These are phyloP conservation scores for Alternaria angustiovoidea DNA, from an alignment of 2,329 filamentous ascomycete species.

Conservation along the genomic window DNA sequence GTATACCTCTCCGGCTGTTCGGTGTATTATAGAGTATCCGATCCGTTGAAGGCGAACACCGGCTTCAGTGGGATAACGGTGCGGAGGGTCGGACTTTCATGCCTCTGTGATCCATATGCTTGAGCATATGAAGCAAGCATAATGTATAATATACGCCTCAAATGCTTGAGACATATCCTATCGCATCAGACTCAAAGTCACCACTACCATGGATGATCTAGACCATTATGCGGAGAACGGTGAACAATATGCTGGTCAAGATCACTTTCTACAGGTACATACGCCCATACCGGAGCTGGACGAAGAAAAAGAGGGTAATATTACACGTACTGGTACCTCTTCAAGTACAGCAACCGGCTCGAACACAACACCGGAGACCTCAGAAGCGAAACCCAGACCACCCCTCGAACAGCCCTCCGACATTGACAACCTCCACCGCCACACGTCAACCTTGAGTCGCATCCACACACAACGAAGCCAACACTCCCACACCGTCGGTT, in stretches of 20 bases:
- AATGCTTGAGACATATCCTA: too few species aligned
- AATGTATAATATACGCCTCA: too few species aligned
- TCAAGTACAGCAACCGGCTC: conserved; percentile 41
- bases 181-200: too few species aligned
- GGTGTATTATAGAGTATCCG: too few species aligned
- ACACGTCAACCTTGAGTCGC: conserved; percentile 60
- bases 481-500: conserved; percentile 75
- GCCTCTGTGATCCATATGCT: too few species aligned
- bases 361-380: conserved; percentile 55
- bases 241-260: conserved; percentile 63
- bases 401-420: conserved; percentile 58
- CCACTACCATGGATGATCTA: too few species aligned
- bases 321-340: conserved; percentile 66
- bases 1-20: too few species aligned
- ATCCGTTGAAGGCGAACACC: too few species aligned
- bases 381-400: conserved; percentile 58
- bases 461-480: conserved; percentile 76
- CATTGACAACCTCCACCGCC: conserved; percentile 63
- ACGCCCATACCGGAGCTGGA: conserved; percentile 49
- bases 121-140: too few species aligned
- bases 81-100: too few species aligned
- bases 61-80: too few species aligned
- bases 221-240: conserved; percentile 59
- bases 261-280: conserved; percentile 41
- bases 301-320: conserved; percentile 53